Evolutionary conservation across 257 asterid species (phyloP), one percentile per base, ranked within the genome.

Genomic region (Solanum neorickii): DNA sequence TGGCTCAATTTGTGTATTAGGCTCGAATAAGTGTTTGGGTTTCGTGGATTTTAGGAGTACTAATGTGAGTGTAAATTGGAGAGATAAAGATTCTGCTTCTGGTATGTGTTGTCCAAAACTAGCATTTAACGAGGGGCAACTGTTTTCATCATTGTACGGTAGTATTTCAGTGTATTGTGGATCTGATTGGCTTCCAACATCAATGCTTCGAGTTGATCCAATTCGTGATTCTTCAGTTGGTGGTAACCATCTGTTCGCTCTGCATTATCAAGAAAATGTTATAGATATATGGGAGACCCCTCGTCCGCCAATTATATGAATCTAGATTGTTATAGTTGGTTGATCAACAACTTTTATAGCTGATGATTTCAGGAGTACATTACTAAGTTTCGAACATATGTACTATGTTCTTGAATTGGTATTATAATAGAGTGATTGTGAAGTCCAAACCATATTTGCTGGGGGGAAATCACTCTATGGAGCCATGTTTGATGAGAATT

Each of bases 151-250:
- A 3, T 93, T 96, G 98, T 91, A 96, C 47, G 98, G 94, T 39
- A 85, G 91, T 23, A 91, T 95, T 56, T 95, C 98, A 6, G 96
- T 96, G 82, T 94, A 94, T 62, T 92, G 94, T 86, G 98, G 99
- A 3, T 92, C 97, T 1, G 95, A 96, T 62, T 93, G 97, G 94
- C 95, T 93, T 25, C 49, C 93, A 62, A 94, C 98, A 0, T 95
- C 97, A 1, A 87, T 95, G 88, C 77, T 96, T 73, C 59, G 95
- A 68, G 97, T 97, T 27, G 98, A 96, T 56, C 92, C 96, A 1
- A 94, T 96, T 18, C 93, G 95, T 70, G 98, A 94, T 89, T 96
- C 95, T 80, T 95, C 98, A 8, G 92, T 96, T 1, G 97, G 98
- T 12, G 98, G 99, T 0, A 98, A 96, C 86, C 84, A 95, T 84